Conservation (phyloP, 345 rosid genomes). For the Clausena lansium region DNA sequence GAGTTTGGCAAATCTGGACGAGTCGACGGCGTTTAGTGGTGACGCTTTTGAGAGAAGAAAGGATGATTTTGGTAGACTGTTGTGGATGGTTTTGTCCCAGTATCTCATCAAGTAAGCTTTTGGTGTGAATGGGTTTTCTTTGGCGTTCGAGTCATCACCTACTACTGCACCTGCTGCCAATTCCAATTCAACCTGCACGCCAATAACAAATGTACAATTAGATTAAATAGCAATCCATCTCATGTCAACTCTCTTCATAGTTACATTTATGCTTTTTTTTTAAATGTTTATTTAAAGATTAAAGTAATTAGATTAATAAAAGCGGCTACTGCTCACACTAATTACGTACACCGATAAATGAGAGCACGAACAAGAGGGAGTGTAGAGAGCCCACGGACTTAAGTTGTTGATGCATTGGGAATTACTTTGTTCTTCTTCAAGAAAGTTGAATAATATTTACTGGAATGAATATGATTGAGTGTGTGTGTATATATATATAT, state of each 20-base stretch:
- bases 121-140: conserved; percentile 67
- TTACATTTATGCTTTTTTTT: too few relatives aligned
- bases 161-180: conserved; percentile 15
- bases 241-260: too few relatives aligned
- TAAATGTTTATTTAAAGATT: too few relatives aligned
- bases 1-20: conserved; percentile 65
- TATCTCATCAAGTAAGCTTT: conserved; percentile 68
- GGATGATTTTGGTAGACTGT: conserved; percentile 37
- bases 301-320: too few relatives aligned
- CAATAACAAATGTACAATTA: neutral
- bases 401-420: neutral
- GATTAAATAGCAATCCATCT: too few relatives aligned
- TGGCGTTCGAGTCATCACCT: conserved; percentile 24
- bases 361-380: neutral
- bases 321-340: too few relatives aligned
- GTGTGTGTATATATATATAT: too few relatives aligned
- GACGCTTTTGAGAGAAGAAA: conserved; percentile 82
- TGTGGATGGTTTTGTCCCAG: conserved; percentile 74
- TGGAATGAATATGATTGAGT: too few relatives aligned
- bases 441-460: too few relatives aligned
- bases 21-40: conserved; percentile 63
- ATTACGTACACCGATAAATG: neutral
- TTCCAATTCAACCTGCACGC: conserved; percentile 31
- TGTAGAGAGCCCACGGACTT: neutral
- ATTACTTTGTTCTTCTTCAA: too few relatives aligned